Evolutionary conservation across 2,329 filamentous ascomycete species (phyloP), one percentile per base, ranked within the genome.

Genomic region (Emericellopsis cladophorae): DNA sequence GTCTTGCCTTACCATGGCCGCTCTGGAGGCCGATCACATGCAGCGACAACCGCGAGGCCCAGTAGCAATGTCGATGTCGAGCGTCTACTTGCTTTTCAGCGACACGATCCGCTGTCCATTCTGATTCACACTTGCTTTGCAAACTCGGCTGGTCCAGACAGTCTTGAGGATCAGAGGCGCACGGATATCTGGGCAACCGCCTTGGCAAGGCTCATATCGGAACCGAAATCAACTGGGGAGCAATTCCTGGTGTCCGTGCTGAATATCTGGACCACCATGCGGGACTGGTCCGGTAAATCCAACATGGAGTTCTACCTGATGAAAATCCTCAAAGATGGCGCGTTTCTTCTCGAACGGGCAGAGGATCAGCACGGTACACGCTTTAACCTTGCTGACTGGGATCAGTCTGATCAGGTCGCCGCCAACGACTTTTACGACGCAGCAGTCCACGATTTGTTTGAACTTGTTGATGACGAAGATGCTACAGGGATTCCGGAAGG

Each of bases 261-360:
- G 39, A 89, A 92, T 58, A 80, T 86, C 42, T 96, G 88, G 84
- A 80, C 85, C 40, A 72, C 79, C 42, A 84, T 89, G 72, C 79
- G 85, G 46, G 81, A 89, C 59, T 96, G 90, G 89, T 84, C 86
- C 33, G 87, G 87, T 43, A 88, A 83, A 52, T 77, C 81, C 49
- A 92, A 88, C 48, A 79, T 98, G 69, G 89, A 95, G 62, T 84
- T 87, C 62, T 96, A 90, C 58, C 74, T 98, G 11, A 92, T 95
- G 84, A 85, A 92, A 56, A 86, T 93, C 45, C 74, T 98, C 26
- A 86, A 95, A 61, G 84, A 93, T 51, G 92, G 92, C 49, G 83
- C 88, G 32, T 95, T 95, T 55, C 69, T 96, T 43, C 70, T 95
- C 50, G 88, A 95, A 54, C 81, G 84, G 54, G 80, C 85, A 52